A percentile compares a stretch with the other conserved stretches of the same genome.
Conservation (phyloP, 2,329 filamentous ascomycete genomes). For the Aspergillus tanneri region DNA sequence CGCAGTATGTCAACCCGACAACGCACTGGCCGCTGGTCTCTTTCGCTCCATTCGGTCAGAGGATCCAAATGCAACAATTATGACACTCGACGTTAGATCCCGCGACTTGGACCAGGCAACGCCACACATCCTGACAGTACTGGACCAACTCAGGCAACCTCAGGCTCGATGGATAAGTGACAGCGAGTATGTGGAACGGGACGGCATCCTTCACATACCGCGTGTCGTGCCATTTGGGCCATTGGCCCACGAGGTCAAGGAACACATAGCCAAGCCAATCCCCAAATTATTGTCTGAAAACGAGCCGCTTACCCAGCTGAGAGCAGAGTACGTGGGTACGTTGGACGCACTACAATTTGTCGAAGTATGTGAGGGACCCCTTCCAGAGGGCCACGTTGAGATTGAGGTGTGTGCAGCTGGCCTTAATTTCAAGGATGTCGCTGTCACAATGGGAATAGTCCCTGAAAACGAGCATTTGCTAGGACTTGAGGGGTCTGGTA, state of each 20-base stretch:
- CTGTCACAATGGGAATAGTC: constrained; percentile 21
- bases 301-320: constrained; percentile 2
- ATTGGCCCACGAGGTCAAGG: background rate
- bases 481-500: constrained; percentile 46
- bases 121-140: background rate
- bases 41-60: constrained; percentile 11
- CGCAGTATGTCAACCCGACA: background rate
- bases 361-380: constrained; percentile 3
- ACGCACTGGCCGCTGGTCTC: constrained; percentile 6
- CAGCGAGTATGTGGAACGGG: constrained; percentile 15
- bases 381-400: constrained; percentile 22
- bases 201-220: constrained; percentile 12
- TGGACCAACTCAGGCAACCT: background rate
- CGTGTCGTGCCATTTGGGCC: constrained; percentile 9
- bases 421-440: constrained; percentile 23
- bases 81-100: constrained; percentile 7
- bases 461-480: constrained; percentile 34
- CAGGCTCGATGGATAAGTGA: constrained; percentile 6
- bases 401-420: constrained; percentile 22
- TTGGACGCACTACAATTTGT: constrained; percentile 10
- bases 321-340: constrained; percentile 9
- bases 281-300: background rate
- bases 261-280: background rate
- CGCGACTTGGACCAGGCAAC: background rate
- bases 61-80: constrained; percentile 6